These are phyloP conservation scores for Coemansia sp. DNA, from an alignment of 192 early-diverging fungal genomes.

Conservation along the genomic window DNA sequence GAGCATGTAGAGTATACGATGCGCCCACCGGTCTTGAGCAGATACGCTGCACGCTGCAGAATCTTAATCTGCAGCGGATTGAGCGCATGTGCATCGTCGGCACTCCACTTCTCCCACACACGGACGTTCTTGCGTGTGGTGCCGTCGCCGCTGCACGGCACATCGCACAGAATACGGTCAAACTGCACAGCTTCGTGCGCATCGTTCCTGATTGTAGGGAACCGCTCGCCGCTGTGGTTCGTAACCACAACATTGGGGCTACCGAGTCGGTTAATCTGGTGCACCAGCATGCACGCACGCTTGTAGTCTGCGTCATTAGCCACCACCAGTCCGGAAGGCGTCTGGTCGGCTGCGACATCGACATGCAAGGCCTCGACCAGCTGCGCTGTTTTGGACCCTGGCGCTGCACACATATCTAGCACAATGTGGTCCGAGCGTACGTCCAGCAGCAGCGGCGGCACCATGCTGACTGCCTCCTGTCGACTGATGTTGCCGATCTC, in stretches of 20 bases:
- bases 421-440: conserved; percentile 85
- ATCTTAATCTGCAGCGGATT: conserved; percentile 87
- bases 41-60: conserved; percentile 79
- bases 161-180: conserved; percentile 95
- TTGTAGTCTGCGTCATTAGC: conserved; percentile 96
- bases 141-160: conserved; percentile 97
- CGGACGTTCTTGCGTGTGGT: conserved; percentile 93
- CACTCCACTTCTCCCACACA: conserved; percentile 88
- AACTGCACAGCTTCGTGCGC: conserved; percentile 69
- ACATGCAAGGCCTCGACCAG: conserved; percentile 76
- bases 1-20: conserved; percentile 99
- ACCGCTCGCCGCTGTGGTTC: conserved; percentile 90
- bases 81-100: conserved; percentile 72
- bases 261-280: conserved; percentile 91
- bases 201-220: conserved; percentile 66
- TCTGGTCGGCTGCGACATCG: conserved; percentile 55
- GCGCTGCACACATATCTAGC: conserved; percentile 96
- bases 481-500: conserved; percentile 95
- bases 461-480: conserved; percentile 98
- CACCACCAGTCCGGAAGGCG: conserved; percentile 81
- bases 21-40: conserved; percentile 86
- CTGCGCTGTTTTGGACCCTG: conserved; percentile 97
- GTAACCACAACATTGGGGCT: conserved; percentile 92
- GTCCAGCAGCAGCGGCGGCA: conserved; percentile 91
- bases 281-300: conserved; percentile 90